A percentile compares a stretch with the other conserved stretches of the same genome.
Evolutionary conservation across 1,284 basidiomycete genomes (phyloP).

Genomic region (Rhodotorula sp.): DNA sequence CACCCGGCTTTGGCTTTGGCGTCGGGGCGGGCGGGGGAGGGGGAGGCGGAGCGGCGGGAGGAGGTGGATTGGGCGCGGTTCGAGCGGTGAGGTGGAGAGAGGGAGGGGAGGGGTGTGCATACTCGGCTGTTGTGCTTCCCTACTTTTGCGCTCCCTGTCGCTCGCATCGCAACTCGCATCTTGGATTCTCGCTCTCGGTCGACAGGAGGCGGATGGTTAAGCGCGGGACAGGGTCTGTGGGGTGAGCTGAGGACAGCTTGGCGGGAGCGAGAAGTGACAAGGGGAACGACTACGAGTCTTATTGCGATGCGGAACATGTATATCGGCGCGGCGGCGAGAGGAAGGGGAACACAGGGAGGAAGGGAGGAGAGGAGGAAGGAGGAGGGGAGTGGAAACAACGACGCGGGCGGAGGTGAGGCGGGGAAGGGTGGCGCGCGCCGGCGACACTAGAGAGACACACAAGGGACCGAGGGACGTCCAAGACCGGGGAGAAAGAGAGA

Average conservation of each 20-base stretch:
- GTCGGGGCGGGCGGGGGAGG: neutral
- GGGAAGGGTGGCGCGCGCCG: neutral
- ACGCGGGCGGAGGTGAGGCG: neutral
- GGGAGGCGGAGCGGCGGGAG: no score
- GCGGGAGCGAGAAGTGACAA: neutral
- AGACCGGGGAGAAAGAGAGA: neutral
- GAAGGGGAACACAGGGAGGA: neutral
- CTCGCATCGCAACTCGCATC: neutral
- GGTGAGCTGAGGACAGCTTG: neutral
- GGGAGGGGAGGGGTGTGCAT: neutral
- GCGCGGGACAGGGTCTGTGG: no score
- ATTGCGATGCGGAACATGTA: neutral
- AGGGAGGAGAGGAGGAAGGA: neutral
- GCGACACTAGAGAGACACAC: neutral
- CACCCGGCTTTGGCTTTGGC: no score
- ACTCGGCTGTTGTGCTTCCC: neutral
- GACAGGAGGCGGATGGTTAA: neutral
- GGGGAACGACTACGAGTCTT: neutral
- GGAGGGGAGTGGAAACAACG: neutral
- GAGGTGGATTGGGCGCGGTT: slow-evolving; percentile 13
- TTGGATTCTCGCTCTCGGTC: neutral
- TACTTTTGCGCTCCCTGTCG: neutral
- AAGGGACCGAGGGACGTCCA: neutral
- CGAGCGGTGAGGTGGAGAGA: neutral
- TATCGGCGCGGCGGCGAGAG: neutral